phyloP scores from a whole-genome alignment of 371 early-diverging fungal genomes.

The Mucor mucedo region DNA sequence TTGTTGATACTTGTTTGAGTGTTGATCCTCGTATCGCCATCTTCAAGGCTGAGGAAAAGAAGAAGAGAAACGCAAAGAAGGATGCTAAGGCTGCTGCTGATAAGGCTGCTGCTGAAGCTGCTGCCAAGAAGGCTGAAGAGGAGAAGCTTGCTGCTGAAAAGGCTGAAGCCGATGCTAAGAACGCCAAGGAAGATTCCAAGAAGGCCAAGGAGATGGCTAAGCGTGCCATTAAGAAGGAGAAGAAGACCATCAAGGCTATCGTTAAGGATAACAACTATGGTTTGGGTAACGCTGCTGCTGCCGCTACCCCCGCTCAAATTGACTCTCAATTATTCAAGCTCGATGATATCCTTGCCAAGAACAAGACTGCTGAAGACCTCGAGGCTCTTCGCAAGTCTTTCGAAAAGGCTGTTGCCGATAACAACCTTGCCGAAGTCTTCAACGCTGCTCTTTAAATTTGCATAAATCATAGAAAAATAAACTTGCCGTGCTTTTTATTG shows the following conservation, averaged over 20 bases:
- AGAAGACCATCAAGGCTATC: constrained; percentile 86
- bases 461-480: too few relatives aligned
- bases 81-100: constrained; percentile 82
- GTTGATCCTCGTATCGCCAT: constrained; percentile 90
- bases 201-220: constrained; percentile 76
- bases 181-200: constrained; percentile 66
- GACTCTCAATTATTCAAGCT: constrained; percentile 68
- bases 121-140: constrained; percentile 57
- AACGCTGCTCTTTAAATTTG: constrained; percentile 41
- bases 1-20: constrained; percentile 85
- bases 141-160: constrained; percentile 52
- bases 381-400: constrained; percentile 60
- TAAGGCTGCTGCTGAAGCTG: constrained; percentile 72
- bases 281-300: constrained; percentile 56
- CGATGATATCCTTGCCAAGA: constrained; percentile 74
- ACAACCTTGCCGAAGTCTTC: constrained; percentile 60
- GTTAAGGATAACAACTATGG: constrained; percentile 84
- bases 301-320: constrained; percentile 59
- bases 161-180: constrained; percentile 72
- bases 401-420: constrained; percentile 61
- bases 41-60: constrained; percentile 92
- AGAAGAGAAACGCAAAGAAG: constrained; percentile 88
- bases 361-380: constrained; percentile 62
- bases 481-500: neutral
- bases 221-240: constrained; percentile 88